Evolutionary conservation across 495 filamentous ascomycete species (phyloP).

Genomic region (Aspergillus homomorphus): DNA sequence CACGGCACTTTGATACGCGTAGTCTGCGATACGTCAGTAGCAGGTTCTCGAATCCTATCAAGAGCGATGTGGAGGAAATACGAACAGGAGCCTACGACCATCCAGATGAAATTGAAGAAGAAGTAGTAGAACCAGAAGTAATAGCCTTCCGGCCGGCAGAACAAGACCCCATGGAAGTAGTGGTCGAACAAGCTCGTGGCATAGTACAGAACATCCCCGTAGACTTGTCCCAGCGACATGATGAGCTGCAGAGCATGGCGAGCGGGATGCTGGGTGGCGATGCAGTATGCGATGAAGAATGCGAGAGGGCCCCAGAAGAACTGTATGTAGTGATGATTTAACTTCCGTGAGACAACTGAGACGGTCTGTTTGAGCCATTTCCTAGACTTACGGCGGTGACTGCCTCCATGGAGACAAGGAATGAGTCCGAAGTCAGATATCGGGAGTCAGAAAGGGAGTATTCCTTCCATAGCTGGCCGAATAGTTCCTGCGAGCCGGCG

Average conservation of each 20-base stretch:
- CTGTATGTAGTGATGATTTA: neutral
- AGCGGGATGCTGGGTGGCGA: conserved; percentile 50
- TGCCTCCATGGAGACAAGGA: conserved; percentile 73
- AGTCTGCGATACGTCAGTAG: neutral
- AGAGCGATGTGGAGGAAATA: conserved; percentile 4
- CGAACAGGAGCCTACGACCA: conserved; percentile 58
- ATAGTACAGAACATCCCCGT: conserved; percentile 80
- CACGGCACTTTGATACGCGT: neutral
- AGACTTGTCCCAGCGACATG: conserved; percentile 71
- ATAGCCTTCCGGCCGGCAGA: conserved; percentile 66
- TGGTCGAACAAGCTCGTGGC: conserved; percentile 65
- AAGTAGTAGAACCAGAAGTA: conserved; percentile 83
- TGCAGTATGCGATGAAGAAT: conserved; percentile 56
- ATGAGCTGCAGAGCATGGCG: conserved; percentile 67
- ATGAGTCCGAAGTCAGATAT: conserved; percentile 67
- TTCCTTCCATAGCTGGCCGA: conserved; percentile 79
- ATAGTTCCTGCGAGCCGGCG: conserved; percentile 45
- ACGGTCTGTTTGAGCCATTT: neutral
- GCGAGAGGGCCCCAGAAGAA: conserved; percentile 75
- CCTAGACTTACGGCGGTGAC: conserved; percentile 51
- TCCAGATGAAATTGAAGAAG: conserved; percentile 76
- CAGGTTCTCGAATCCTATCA: neutral
- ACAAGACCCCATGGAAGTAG: conserved; percentile 46
- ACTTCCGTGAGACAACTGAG: no score
- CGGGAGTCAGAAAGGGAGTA: conserved; percentile 76